Percentiles rank a stretch among this genome's conserved stretches.
Evolutionary conservation across 805 yeast genomes (phyloP).

Genomic region (Kodamaea jinghongensis): DNA sequence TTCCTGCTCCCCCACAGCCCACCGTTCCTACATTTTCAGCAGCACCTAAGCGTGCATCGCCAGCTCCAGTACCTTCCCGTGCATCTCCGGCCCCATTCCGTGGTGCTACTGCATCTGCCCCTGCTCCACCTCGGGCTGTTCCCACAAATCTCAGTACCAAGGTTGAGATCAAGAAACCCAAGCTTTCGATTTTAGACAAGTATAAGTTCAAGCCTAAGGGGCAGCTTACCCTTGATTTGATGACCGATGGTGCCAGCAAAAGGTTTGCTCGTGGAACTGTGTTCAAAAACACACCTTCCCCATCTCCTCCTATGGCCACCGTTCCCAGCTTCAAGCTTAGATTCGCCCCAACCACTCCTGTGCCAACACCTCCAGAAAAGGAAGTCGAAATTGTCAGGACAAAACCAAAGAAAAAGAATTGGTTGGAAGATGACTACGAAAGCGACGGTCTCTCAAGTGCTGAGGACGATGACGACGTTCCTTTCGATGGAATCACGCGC

Average conservation of each 20-base stretch:
- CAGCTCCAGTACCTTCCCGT: slow-evolving; percentile 1
- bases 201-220: slow-evolving; percentile 32
- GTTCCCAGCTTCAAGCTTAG: slow-evolving; percentile 4
- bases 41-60: neutral
- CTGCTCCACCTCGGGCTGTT: neutral
- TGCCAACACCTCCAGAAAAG: neutral
- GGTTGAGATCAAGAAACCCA: slow-evolving; percentile 39
- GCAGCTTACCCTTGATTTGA: slow-evolving; percentile 31
- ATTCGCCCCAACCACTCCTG: neutral
- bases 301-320: slow-evolving; percentile 1
- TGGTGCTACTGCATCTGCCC: neutral
- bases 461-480: slow-evolving; percentile 40
- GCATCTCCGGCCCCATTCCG: neutral
- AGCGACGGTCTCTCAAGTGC: slow-evolving; percentile 46
- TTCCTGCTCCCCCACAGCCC: neutral
- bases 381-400: neutral
- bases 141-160: slow-evolving; percentile 15
- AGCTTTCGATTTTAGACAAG: slow-evolving; percentile 42
- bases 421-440: slow-evolving; percentile 38
- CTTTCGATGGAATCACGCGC: slow-evolving; percentile 36
- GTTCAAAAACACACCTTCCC: slow-evolving; percentile 2
- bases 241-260: slow-evolving; percentile 15
- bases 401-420: slow-evolving; percentile 7
- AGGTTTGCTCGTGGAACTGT: slow-evolving; percentile 29
- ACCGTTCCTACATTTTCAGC: neutral